Base-by-base conservation (phyloP, 2,329 filamentous ascomycete species). In the Ambrosiella cleistominuta region DNA sequence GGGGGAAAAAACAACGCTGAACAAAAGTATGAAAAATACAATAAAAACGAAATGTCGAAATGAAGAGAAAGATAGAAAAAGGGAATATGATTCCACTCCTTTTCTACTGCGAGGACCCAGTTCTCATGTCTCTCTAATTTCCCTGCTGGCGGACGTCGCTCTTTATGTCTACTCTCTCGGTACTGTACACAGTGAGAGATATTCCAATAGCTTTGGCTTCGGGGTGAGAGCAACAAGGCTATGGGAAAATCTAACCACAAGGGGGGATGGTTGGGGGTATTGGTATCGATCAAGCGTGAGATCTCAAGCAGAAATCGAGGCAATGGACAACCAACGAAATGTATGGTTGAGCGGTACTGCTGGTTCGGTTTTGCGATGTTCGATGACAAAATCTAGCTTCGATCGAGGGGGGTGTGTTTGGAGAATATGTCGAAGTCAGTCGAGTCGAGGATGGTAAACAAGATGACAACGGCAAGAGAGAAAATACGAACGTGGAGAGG, bases 81-180 rank as follows among this genome's bases (percentile, higher is more conserved):
- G 58, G 38, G 37, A 60, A 51, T 12, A 50, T 60, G 39, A 60
- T 57, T 60, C 50, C 40, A 54, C 58, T 60, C 55, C 51, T 57
- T 60, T 57, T 57, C 58, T 60, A 57, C 57, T 57, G 50, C 36
- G 58, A 57, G 50, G 40, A 57, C 19, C 19, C 55, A 57, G 58
- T 57, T 60, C 55, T 54, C 58, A 60, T 60, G 49, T 60, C 58
- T 60, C 54, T 60, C 58, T 54, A 51, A 13, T 40, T 57, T 51
- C 55, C 58, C 45, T 51, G 37, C 51, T 58, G 51, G 44, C 37
- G 58, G 58, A 12, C 39, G 38, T 52, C 37, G 50, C 55, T 45
- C 39, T 47, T 39, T 60, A 50, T 54, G 44, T 57, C 55, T 42
- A 15, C 54, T 60, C 44, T 57, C 55, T 37, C 17, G 37, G 38